Conservation (phyloP, 2,329 filamentous ascomycete genomes). For the Aspergillus sp. region DNA sequence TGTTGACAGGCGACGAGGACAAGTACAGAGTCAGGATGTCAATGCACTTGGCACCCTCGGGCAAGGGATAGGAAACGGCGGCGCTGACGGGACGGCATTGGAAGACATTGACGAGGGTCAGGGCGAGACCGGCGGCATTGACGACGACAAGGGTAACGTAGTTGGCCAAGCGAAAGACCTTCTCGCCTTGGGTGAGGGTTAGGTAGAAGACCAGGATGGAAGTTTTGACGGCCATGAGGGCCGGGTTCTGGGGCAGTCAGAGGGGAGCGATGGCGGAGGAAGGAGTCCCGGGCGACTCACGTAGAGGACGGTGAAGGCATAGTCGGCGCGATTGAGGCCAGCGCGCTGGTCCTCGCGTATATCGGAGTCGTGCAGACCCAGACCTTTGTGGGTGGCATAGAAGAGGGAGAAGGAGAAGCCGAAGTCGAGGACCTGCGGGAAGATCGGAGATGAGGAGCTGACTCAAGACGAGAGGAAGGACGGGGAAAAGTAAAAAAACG, state of each 20-base stretch:
- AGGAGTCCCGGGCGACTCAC: constrained; percentile 36
- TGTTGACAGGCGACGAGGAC: constrained; percentile 82
- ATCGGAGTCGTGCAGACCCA: constrained; percentile 46
- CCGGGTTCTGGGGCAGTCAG: constrained; percentile 66
- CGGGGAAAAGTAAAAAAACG: constrained; percentile 15
- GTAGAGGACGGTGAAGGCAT: constrained; percentile 64
- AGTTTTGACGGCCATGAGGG: constrained; percentile 86
- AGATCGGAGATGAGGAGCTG: not conserved
- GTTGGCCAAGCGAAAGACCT: constrained; percentile 77
- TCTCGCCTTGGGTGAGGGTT: constrained; percentile 75
- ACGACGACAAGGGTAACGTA: constrained; percentile 76
- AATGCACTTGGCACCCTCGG: constrained; percentile 54
- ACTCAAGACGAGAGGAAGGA: not conserved
- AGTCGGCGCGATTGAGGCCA: constrained; percentile 52
- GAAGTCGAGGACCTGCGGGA: constrained; percentile 43
- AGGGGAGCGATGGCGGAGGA: constrained; percentile 13
- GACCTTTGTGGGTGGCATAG: constrained; percentile 45
- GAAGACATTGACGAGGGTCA: constrained; percentile 85
- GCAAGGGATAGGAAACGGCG: constrained; percentile 59
- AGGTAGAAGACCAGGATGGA: constrained; percentile 93
- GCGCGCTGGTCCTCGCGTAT: constrained; percentile 33
- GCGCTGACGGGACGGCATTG: constrained; percentile 77
- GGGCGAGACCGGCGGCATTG: constrained; percentile 72
- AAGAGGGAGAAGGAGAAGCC: constrained; percentile 51
- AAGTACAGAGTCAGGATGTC: constrained; percentile 66